Evolutionary conservation across 768 basidiomycete species (phyloP), one percentile per base, ranked within the genome.

Genomic region (Podaxis sp.): DNA sequence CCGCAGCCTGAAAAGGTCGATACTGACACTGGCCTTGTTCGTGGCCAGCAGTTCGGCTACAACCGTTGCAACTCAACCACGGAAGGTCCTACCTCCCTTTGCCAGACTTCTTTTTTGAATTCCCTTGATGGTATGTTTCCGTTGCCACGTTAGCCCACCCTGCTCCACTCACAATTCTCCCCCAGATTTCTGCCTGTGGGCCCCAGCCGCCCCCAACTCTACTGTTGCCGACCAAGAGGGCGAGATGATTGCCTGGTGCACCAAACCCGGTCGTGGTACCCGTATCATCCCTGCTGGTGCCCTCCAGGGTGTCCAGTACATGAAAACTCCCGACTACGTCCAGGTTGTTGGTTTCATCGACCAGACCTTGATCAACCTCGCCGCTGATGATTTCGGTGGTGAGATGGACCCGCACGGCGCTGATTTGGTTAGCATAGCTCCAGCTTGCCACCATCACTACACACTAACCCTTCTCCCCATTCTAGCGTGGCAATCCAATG

Each of bases 401-500:
- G 91, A 93, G 72, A 79, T 91, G 55, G 88, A 91, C 70, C 83
- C 88, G 14, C 86, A 88, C 63, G 89, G 90, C 61, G 88, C 88
- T 62, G 90, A 91, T 69, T 57, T 74, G 23, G 73, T 69, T 36
- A 56, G 72, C 70, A 10, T 35, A 27, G 18, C 18, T 27, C 27
- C 46, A 38, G 2, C 18, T 28, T 32, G 7, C 18, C 16, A 21
- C 11, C 16, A 18, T 16, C n/a, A 6, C 18, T n/a, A 23, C 46
- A 3, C 35, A 18, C n/a, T 6, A 1, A n/a, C 7, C 16, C 57
- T 62, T 54, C 61, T 55, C 21, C 61, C 23, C 48, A 59, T 59
- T 68, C 88, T 89, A 88, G 82, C 85, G 87, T 65, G 91, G 91
- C 14, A 93, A 92, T 75, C 89, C 89, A 2, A 76, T 90, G 27